phyloP scores from a whole-genome alignment of 345 rosid genomes.

The Eucalyptus urophylla region DNA sequence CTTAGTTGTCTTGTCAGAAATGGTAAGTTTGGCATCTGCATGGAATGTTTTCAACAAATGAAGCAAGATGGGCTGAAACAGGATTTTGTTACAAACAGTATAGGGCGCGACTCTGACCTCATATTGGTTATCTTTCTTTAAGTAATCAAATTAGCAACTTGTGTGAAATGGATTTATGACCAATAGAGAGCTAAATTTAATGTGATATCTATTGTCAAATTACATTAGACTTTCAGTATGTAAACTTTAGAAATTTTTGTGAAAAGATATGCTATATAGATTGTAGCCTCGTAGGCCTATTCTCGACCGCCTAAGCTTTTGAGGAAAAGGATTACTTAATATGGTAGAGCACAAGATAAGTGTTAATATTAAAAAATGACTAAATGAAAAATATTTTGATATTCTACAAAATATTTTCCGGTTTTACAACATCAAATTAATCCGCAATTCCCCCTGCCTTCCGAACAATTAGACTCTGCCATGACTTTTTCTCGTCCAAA shows the following conservation, averaged over 20 bases:
- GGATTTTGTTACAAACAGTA: conserved; percentile 25
- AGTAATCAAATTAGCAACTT: background rate
- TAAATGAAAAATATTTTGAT: too few species aligned
- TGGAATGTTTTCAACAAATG: conserved; percentile 73
- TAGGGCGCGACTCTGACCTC: conserved; percentile 15
- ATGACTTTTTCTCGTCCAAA: too few species aligned
- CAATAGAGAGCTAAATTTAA: too few species aligned
- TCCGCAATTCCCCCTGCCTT: too few species aligned
- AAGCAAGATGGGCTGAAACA: conserved; percentile 62
- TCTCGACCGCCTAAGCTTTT: background rate
- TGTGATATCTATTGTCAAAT: background rate
- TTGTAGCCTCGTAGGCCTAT: background rate
- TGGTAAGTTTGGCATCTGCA: conserved; percentile 46
- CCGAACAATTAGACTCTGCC: too few species aligned
- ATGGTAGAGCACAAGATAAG: background rate
- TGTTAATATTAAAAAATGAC: fast-evolving
- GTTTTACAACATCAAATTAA: too few species aligned
- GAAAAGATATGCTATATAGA: background rate
- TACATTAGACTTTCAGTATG: background rate
- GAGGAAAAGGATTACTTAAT: background rate
- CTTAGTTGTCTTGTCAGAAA: conserved; percentile 73
- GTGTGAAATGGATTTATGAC: background rate
- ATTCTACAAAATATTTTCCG: too few species aligned
- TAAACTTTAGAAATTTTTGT: background rate
- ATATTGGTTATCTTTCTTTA: background rate